A percentile compares a stretch with the other conserved stretches of the same genome.
Evolutionary conservation across 2,329 filamentous ascomycete species (phyloP).

Genomic region (Phialemonium atrogriseum): DNA sequence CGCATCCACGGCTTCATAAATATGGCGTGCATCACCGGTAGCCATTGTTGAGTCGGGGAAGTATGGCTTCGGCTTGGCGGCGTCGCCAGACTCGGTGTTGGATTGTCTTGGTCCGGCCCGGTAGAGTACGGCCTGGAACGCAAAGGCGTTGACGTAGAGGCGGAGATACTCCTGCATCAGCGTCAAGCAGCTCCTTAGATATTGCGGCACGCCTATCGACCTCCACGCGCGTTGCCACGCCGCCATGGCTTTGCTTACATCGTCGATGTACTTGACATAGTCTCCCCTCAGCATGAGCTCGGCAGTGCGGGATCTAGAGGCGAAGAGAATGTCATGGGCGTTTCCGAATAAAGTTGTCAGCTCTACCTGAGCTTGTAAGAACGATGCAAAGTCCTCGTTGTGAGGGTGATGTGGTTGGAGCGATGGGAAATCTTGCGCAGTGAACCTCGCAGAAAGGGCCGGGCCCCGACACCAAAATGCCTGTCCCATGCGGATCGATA

Average conservation of each 20-base stretch:
- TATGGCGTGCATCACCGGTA: constrained; percentile 56
- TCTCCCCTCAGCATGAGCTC: constrained; percentile 8
- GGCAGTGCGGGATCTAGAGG: constrained; percentile 7
- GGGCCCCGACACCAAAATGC: constrained; percentile 5
- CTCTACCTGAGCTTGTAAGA: constrained; percentile 5
- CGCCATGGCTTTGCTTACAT: constrained; percentile 3
- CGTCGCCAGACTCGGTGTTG: constrained; percentile 11
- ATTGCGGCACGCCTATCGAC: not conserved
- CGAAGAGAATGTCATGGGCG: constrained; percentile 10
- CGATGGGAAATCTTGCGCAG: constrained; percentile 3
- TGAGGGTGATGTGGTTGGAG: constrained; percentile 2
- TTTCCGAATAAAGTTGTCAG: constrained; percentile 9
- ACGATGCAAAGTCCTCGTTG: constrained; percentile 4
- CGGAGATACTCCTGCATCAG: constrained; percentile 29
- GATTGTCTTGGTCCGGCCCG: constrained; percentile 28
- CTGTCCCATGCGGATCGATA: constrained; percentile 5
- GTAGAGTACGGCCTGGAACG: constrained; percentile 62
- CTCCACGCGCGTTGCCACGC: constrained; percentile 5
- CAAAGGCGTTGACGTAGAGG: constrained; percentile 68
- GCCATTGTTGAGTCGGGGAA: constrained; percentile 49
- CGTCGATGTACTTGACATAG: constrained; percentile 10
- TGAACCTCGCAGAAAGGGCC: not conserved
- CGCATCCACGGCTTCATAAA: constrained; percentile 57
- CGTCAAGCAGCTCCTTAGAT: not conserved
- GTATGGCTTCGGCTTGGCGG: too few relatives aligned